Conservation (phyloP, 805 yeast species). For the Starmerella tilneyi region DNA sequence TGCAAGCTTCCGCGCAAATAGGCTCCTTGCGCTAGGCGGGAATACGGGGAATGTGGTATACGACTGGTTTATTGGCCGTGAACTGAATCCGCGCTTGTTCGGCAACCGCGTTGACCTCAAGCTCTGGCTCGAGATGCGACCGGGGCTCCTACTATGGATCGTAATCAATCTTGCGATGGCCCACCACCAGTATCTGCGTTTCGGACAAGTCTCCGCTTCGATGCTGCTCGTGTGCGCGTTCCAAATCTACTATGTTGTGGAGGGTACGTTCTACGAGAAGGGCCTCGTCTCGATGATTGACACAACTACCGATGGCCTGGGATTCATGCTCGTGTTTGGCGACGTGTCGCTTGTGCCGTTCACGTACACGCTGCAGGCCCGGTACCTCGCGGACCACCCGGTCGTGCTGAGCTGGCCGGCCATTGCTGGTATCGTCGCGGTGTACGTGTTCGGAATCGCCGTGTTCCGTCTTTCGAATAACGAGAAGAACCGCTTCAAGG, state of each 20-base stretch:
- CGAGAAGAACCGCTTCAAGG: conserved; percentile 75
- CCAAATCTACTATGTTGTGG: conserved; percentile 76
- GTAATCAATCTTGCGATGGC: conserved; percentile 65
- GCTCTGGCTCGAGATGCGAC: conserved; percentile 84
- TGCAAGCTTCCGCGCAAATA: conserved; percentile 41
- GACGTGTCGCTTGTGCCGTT: conserved; percentile 90
- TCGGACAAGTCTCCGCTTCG: conserved; percentile 59
- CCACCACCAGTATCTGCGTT: conserved; percentile 62
- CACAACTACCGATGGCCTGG: conserved; percentile 91
- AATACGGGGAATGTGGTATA: conserved; percentile 65
- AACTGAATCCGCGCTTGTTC: conserved; percentile 72
- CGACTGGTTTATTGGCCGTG: conserved; percentile 97
- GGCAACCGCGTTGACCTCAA: conserved; percentile 73
- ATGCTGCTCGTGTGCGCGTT: conserved; percentile 55
- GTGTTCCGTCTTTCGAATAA: conserved; percentile 76
- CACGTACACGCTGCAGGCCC: conserved; percentile 74
- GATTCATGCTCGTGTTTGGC: conserved; percentile 92
- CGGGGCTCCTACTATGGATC: conserved; percentile 84
- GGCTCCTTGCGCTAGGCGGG: conserved; percentile 76
- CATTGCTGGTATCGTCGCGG: conserved; percentile 34
- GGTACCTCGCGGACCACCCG: conserved; percentile 62
- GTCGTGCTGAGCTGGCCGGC: conserved; percentile 42
- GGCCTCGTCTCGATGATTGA: conserved; percentile 93
- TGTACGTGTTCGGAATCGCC: conserved; percentile 58
- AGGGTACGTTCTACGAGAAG: conserved; percentile 84